Evolutionary conservation across 2,329 filamentous ascomycete species (phyloP), one percentile per base, ranked within the genome.

Genomic region (Pseudogymnoascus sp.): DNA sequence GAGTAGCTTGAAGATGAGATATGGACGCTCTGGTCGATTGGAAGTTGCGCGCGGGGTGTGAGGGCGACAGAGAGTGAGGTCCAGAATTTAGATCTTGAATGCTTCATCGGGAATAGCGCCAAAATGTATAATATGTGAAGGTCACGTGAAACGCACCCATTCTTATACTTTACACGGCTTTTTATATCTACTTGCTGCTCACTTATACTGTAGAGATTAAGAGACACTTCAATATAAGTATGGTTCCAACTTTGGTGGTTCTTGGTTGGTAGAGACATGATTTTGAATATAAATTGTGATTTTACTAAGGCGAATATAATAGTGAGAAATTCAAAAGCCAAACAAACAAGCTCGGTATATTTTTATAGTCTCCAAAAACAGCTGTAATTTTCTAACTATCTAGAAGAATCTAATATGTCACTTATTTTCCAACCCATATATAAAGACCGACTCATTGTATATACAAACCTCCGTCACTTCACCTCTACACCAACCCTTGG

Each of bases 401-500:
- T 10, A 14, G 46, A 56, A 56, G 11, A 19, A 33, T 56, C 2
- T 19, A 56, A 56, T 22, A 56, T 56, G 1, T 7, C 14, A 53
- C 50, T 8, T 56, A 35, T 56, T 56, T 33, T 56, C 5, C 2
- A 56, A 10, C 28, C 50, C 50, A 33, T 56, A 56, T 56, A 19
- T 33, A 56, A 56, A 56, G 50, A 31, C 50, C 26, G n/a, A 56
- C 50, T 56, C 50, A 31, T 56, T n/a, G 10, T 56, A 56, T 56
- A 33, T 56, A 56, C 50, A 56, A 56, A 3, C 24, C 14, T 28
- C 24, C 43, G 7, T 16, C 43, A 56, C 14, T 3, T 50, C 46
- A 31, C 46, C 14, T 70, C 59, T 70, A 70, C 33, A 68, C 64
- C 31, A 72, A 59, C 0, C 0, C 41, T 31, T 64, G 89, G 83